These are phyloP conservation scores for Corymbia citriodora DNA, from an alignment of 441 rosid genomes.

Conservation along the genomic window DNA sequence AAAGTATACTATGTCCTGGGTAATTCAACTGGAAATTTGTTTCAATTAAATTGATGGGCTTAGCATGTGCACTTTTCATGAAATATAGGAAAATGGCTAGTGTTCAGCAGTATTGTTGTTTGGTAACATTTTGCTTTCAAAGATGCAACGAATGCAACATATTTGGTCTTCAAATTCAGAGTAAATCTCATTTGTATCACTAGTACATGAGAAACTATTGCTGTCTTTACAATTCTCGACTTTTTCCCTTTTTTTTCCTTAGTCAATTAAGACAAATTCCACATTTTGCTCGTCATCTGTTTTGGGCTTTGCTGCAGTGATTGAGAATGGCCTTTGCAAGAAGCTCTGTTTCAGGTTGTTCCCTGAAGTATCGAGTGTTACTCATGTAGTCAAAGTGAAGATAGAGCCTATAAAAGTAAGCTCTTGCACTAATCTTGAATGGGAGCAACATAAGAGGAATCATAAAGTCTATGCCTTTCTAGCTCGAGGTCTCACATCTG, in stretches of 20 bases:
- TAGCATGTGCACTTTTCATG: not conserved
- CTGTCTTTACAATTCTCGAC: not conserved
- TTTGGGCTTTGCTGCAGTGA: constrained; percentile 13
- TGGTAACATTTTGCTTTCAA: not conserved
- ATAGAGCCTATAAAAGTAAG: constrained; percentile 15
- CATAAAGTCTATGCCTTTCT: constrained; percentile 28
- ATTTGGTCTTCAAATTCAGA: not conserved
- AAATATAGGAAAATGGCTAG: not conserved
- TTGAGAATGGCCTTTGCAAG: constrained; percentile 17
- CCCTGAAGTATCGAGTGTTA: constrained; percentile 13
- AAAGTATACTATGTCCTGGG: not conserved
- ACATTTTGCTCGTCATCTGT: not conserved
- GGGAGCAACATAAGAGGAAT: constrained; percentile 13
- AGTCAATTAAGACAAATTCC: not conserved
- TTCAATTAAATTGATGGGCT: not conserved
- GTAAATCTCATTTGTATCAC: not conserved
- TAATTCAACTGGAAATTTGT: not conserved
- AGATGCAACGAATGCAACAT: not conserved
- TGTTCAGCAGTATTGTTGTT: not conserved
- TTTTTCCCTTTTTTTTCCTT: not conserved
- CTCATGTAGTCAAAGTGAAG: constrained; percentile 4
- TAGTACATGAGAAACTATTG: not conserved
- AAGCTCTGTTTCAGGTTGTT: constrained; percentile 22
- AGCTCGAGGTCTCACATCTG: constrained; percentile 18
- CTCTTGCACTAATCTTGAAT: constrained; percentile 14